These are phyloP conservation scores for Arctium lappa DNA, from an alignment of 129 eudicot species.

Conservation along the genomic window DNA sequence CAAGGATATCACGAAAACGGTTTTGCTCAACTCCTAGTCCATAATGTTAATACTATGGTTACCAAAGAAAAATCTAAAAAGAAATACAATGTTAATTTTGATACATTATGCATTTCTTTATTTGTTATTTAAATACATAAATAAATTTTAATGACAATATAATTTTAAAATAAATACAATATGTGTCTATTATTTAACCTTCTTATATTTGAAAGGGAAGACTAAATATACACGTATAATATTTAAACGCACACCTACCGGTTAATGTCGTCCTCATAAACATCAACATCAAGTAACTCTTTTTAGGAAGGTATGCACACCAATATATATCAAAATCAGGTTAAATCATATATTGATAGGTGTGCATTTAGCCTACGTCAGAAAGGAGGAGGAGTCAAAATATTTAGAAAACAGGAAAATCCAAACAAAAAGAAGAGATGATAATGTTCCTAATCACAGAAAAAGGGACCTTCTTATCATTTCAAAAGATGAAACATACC, in stretches of 20 bases:
- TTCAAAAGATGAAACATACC: neutral
- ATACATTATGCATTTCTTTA: too few species aligned
- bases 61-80: too few species aligned
- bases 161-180: too few species aligned
- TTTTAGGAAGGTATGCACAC: neutral
- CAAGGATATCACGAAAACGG: neutral
- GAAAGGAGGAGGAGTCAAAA: neutral
- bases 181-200: too few species aligned
- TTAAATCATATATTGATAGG: neutral
- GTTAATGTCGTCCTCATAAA: neutral
- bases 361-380: neutral
- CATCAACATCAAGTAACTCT: neutral
- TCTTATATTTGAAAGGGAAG: too few species aligned
- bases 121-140: too few species aligned
- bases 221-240: too few species aligned
- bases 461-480: slow-evolving; percentile 2
- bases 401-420: neutral
- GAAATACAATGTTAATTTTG: too few species aligned
- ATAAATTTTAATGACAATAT: too few species aligned
- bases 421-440: slow-evolving; percentile 19
- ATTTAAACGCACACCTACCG: neutral
- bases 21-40: neutral
- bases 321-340: neutral
- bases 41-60: neutral
- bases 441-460: slow-evolving; percentile 16